Conservation (phyloP, 164 flowering plant species). For the Dillenia suffruticosa region DNA sequence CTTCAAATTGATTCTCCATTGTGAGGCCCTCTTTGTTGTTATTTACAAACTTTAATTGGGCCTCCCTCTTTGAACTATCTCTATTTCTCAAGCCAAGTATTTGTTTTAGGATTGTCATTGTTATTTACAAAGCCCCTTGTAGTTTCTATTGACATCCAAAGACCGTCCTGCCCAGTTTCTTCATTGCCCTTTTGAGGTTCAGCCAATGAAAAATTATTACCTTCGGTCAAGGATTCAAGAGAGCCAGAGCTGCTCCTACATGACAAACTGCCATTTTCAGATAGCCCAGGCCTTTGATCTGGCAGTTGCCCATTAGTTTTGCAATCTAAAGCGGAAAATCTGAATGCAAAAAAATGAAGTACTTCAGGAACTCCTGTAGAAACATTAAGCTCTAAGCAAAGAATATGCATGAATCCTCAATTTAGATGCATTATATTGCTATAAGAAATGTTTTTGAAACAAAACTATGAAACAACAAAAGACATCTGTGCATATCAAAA, state of each 20-base stretch:
- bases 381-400: too few relatives aligned
- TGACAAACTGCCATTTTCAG: slow-evolving; percentile 30
- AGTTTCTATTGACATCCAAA: slow-evolving; percentile 17
- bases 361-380: neutral
- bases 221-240: slow-evolving; percentile 13
- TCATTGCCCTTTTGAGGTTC: slow-evolving; percentile 20
- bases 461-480: neutral
- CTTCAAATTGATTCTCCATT: slow-evolving; percentile 38
- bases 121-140: slow-evolving; percentile 36
- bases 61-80: slow-evolving; percentile 25
- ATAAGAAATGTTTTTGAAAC: neutral
- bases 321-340: slow-evolving; percentile 25
- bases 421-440: too few relatives aligned
- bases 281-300: slow-evolving; percentile 32
- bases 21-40: slow-evolving; percentile 26
- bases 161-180: slow-evolving; percentile 21
- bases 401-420: too few relatives aligned
- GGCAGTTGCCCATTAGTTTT: slow-evolving; percentile 18
- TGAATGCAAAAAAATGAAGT: slow-evolving; percentile 8
- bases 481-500: neutral
- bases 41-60: slow-evolving; percentile 45
- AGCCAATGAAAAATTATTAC: slow-evolving; percentile 9
- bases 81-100: slow-evolving; percentile 33
- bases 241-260: slow-evolving; percentile 21
- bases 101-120: slow-evolving; percentile 21